These are phyloP conservation scores for Russula foetens DNA, from an alignment of 768 basidiomycete species.

Conservation along the genomic window DNA sequence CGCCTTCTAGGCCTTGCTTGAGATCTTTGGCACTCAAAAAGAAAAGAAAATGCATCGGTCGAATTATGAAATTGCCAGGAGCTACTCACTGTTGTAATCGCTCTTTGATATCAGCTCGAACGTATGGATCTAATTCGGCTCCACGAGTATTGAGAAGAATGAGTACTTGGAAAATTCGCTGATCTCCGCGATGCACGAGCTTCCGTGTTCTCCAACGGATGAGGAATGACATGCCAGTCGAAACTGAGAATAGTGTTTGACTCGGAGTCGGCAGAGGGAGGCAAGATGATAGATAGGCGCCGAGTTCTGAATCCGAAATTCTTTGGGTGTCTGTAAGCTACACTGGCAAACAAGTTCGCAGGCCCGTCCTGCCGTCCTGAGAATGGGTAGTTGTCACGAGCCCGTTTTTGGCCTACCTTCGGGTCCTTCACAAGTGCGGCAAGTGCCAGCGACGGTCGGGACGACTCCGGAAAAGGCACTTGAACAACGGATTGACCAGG, in stretches of 20 bases:
- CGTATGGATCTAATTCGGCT: background rate
- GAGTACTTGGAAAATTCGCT: background rate
- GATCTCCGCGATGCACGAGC: background rate
- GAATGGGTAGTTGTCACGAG: background rate
- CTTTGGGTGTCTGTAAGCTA: too few species aligned
- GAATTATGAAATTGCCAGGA: background rate
- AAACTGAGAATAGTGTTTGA: background rate
- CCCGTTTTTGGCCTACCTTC: background rate
- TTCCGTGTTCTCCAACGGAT: background rate
- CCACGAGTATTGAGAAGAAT: background rate
- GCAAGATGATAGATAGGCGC: too few species aligned
- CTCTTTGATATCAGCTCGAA: background rate
- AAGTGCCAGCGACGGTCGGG: too few species aligned
- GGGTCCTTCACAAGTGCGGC: background rate
- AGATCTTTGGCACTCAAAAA: background rate
- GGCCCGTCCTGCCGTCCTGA: background rate
- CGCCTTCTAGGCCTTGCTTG: background rate
- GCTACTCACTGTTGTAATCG: background rate
- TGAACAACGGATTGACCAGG: too few species aligned
- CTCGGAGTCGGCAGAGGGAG: background rate
- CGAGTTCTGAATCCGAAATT: too few species aligned
- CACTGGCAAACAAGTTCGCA: too few species aligned
- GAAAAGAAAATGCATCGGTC: background rate
- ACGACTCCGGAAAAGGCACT: too few species aligned
- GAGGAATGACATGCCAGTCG: background rate